Evolutionary conservation across 768 basidiomycete species (phyloP), one percentile per base, ranked within the genome.

Genomic region (Hericium alpestre): DNA sequence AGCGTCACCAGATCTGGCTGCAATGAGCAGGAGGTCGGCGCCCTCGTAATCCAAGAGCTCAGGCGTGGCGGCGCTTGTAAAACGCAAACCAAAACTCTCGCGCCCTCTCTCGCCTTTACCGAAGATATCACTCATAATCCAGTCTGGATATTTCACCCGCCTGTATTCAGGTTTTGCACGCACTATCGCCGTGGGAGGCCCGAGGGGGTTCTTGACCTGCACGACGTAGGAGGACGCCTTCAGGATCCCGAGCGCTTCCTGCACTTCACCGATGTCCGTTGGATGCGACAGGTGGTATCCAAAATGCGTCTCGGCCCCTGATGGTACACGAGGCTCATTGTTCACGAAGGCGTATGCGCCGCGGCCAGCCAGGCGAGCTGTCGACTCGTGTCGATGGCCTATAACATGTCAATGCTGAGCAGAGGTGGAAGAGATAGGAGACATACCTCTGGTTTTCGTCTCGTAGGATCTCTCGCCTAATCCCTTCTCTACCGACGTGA

Each of bases 261-360:
- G 85, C 0, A 84, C 82, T 3, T 80, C 75, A 10, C 81, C 79
- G 40, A 76, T 64, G 16, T 73, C 70, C 16, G 64, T 58, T 0
- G 77, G 79, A 59, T 85, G 81, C 4, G 81, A 80, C 41, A 84
- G 71, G 58, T 78, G 71, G 64, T 83, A 83, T 0, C 80, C 84
- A 38, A 84, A 71, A 65, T 80, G 80, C 0, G 80, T 83, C 54
- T 70, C 71, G 41, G 76, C 71, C 51, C 70, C 64, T 0, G 78
- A 84, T 0, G 74, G 78, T 2, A 70, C 72, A 0, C 65, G 61
- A 0, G 74, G 71, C 3, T 76, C 72, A 23, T 73, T 72, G 62
- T 81, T 80, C 43, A 81, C 79, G 37, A 84, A 76, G 13, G 77
- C 79, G 63, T 86, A 84, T 18, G 73, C 80, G 1, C 84, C 83